Conservation (phyloP, 164 flowering plant genomes). For the Stephania japonica region DNA sequence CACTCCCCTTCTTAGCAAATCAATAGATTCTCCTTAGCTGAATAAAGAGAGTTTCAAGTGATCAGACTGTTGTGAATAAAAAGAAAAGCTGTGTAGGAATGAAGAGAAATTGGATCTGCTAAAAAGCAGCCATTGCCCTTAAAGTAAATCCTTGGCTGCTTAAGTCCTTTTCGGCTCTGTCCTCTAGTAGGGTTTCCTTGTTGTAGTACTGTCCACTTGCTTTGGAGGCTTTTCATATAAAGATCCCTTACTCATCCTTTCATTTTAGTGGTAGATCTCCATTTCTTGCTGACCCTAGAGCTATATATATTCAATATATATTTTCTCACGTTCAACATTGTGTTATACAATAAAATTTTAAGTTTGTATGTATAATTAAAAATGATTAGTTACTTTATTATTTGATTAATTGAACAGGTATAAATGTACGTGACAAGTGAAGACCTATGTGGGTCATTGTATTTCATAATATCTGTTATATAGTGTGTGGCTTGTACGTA, state of each 20-base stretch:
- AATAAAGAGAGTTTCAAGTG: neutral
- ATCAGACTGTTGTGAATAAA: no score
- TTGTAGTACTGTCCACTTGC: neutral
- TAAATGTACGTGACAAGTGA: no score
- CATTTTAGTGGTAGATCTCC: neutral
- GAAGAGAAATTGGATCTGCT: neutral
- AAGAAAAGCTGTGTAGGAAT: neutral
- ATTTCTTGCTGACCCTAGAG: neutral
- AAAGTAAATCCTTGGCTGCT: neutral
- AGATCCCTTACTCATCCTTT: neutral
- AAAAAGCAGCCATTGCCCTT: neutral
- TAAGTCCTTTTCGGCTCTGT: constrained; percentile 1
- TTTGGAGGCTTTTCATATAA: neutral
- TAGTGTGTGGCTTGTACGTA: no score
- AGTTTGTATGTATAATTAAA: no score
- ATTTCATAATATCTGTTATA: no score
- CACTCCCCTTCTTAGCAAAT: neutral
- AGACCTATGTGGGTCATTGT: no score
- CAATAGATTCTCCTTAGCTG: neutral
- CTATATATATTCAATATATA: neutral
- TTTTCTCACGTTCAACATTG: neutral
- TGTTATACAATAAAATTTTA: neutral
- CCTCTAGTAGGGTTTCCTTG: neutral
- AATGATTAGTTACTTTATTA: no score
- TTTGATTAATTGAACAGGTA: no score